Evolutionary conservation across 2,329 filamentous ascomycete species (phyloP).

Genomic region (Cladosporium sphaerospermum): DNA sequence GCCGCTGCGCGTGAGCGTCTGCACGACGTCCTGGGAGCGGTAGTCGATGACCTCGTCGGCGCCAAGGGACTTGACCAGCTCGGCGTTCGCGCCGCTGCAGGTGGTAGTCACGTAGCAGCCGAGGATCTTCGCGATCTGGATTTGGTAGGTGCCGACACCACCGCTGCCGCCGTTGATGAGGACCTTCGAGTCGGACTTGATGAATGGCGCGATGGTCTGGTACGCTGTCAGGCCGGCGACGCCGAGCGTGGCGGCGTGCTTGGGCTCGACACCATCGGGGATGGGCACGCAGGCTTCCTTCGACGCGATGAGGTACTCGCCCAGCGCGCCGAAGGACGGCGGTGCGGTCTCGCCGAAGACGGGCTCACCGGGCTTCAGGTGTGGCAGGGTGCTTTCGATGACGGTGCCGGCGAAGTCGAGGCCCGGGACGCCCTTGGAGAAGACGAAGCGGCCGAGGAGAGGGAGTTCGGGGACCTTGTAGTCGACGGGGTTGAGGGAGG

Average conservation of each 20-base stretch:
- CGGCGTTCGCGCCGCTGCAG: conserved; percentile 52
- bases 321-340: conserved; percentile 29
- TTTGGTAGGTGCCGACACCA: conserved; percentile 52
- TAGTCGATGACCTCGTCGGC: conserved; percentile 60
- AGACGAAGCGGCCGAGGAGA: conserved; percentile 31
- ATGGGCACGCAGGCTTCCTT: conserved; percentile 21
- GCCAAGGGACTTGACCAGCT: conserved; percentile 51
- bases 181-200: conserved; percentile 42
- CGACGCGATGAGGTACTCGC: conserved; percentile 27
- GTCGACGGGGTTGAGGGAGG: conserved; percentile 44
- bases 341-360: conserved; percentile 33
- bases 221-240: conserved; percentile 33
- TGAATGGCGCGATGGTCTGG: conserved; percentile 30
- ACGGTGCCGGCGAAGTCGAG: conserved; percentile 49
- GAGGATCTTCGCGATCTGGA: conserved; percentile 56
- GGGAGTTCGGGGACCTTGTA: conserved; percentile 41
- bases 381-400: conserved; percentile 24
- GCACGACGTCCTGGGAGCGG: conserved; percentile 42
- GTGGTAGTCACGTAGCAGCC: conserved; percentile 53
- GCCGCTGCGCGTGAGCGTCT: conserved; percentile 42
- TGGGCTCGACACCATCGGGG: conserved; percentile 27
- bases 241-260: conserved; percentile 32
- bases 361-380: conserved; percentile 29
- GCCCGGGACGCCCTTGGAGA: conserved; percentile 37
- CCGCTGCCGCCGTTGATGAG: conserved; percentile 61